A percentile compares a stretch with the other conserved stretches of the same genome.
These are phyloP conservation scores for Conringia planisiliqua DNA, from an alignment of 345 rosid genomes.

Conservation along the genomic window DNA sequence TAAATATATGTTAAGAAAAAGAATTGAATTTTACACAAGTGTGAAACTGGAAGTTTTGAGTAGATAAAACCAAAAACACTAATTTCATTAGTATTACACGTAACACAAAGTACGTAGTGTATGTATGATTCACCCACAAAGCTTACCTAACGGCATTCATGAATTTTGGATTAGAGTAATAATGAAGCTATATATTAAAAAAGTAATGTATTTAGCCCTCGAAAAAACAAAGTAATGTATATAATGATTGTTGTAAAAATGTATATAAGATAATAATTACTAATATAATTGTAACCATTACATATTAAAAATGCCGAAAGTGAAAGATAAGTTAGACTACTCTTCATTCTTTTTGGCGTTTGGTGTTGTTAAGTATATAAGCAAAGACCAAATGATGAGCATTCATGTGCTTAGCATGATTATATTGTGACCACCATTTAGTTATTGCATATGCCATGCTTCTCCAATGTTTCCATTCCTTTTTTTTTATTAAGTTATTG, in stretches of 20 bases:
- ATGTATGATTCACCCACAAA: not conserved
- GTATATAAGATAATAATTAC: not conserved
- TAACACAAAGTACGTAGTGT: not conserved
- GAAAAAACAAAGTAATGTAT: not conserved
- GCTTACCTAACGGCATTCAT: not conserved
- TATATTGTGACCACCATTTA: conserved; percentile 24
- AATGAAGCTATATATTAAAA: not conserved
- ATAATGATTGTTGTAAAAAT: not conserved
- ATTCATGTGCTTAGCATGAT: conserved; percentile 36
- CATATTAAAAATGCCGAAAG: conserved; percentile 11
- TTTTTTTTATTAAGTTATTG: not conserved
- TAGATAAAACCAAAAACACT: not conserved
- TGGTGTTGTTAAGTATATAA: conserved; percentile 25
- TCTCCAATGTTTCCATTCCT: conserved; percentile 6
- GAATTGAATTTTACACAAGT: not conserved
- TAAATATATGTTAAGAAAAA: not conserved
- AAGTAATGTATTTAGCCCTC: not conserved
- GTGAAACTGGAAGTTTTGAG: not conserved
- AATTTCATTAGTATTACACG: not conserved
- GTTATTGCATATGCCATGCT: conserved; percentile 25
- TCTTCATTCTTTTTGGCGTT: conserved; percentile 11
- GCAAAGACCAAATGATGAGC: conserved; percentile 35
- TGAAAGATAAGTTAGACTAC: conserved; percentile 18
- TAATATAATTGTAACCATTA: not conserved
- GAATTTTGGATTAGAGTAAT: conserved; percentile 3